phyloP scores from a whole-genome alignment of 192 early-diverging fungal genomes.

The Funneliformis geosporum region DNA sequence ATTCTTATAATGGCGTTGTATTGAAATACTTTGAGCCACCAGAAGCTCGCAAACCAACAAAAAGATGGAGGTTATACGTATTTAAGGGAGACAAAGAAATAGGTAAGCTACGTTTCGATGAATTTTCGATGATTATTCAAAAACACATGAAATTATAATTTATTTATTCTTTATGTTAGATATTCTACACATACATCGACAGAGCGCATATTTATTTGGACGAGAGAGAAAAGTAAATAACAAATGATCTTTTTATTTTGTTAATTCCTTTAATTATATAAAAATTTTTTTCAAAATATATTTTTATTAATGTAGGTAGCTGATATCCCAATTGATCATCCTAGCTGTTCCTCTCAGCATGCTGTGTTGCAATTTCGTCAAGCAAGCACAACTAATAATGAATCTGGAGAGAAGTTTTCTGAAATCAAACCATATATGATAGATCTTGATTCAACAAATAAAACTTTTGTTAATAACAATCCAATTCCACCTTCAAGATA shows the following conservation, averaged over 20 bases:
- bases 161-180: slow-evolving; percentile 57
- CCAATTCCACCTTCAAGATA: slow-evolving; percentile 75
- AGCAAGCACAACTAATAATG: slow-evolving; percentile 50
- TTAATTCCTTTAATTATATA: background rate
- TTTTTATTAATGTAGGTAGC: slow-evolving; percentile 53
- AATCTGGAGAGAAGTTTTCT: background rate
- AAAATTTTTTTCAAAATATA: background rate
- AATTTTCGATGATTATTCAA: no score
- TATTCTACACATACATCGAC: slow-evolving; percentile 79
- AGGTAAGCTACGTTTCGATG: slow-evolving; percentile 45
- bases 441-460: slow-evolving; percentile 91
- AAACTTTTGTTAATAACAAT: slow-evolving; percentile 84
- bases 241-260: no score
- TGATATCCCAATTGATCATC: slow-evolving; percentile 94
- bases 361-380: slow-evolving; percentile 89
- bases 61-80: slow-evolving; percentile 84
- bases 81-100: slow-evolving; percentile 91
- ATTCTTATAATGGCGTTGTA: slow-evolving; percentile 80
- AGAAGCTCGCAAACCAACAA: slow-evolving; percentile 79
- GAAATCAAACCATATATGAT: slow-evolving; percentile 82
- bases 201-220: slow-evolving; percentile 87
- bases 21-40: slow-evolving; percentile 92
- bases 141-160: no score
- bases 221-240: slow-evolving; percentile 72
- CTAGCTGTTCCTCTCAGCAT: slow-evolving; percentile 93